Percentiles rank a stretch among this genome's conserved stretches.
Evolutionary conservation across 139 green algal genomes (phyloP).

Genomic region (Coelastrella sp.): DNA sequence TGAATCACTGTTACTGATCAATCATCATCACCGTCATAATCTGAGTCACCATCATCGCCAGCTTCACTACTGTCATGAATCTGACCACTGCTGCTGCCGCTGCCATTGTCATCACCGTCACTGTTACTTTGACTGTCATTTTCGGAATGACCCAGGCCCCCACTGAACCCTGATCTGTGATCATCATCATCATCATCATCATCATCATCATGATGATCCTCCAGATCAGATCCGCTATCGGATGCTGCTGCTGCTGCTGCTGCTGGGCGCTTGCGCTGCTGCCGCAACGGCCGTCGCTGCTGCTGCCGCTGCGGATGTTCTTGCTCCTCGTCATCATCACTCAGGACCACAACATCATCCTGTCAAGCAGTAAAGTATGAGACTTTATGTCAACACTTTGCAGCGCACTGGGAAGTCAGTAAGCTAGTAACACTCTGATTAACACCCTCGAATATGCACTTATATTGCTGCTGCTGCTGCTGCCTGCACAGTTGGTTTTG

Average conservation of each 20-base stretch:
- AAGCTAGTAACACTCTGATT: not conserved
- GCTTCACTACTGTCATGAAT: not conserved
- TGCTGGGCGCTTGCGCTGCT: not conserved
- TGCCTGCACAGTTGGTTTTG: too few species aligned
- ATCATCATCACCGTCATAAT: not conserved
- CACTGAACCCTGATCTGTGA: too few species aligned
- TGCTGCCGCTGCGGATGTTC: not conserved
- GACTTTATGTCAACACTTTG: too few species aligned
- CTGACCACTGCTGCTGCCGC: not conserved
- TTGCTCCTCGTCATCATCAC: not conserved
- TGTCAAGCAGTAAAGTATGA: not conserved
- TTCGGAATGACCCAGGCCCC: too few species aligned
- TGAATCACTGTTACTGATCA: too few species aligned
- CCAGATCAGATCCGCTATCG: too few species aligned
- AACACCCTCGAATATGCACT: not conserved
- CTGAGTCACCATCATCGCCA: constrained; percentile 1
- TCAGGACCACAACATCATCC: not conserved
- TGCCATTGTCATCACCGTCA: constrained; percentile 21
- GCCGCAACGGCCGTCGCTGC: not conserved
- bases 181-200: constrained; percentile 3
- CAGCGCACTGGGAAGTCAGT: not conserved
- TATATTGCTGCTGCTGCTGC: not conserved
- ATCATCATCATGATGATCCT: constrained; percentile 2
- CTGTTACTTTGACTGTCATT: not conserved
- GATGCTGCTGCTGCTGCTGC: not conserved